A percentile compares a stretch with the other conserved stretches of the same genome.
These are phyloP conservation scores for Meira nashicola DNA, from an alignment of 1,284 basidiomycete species.

Conservation along the genomic window DNA sequence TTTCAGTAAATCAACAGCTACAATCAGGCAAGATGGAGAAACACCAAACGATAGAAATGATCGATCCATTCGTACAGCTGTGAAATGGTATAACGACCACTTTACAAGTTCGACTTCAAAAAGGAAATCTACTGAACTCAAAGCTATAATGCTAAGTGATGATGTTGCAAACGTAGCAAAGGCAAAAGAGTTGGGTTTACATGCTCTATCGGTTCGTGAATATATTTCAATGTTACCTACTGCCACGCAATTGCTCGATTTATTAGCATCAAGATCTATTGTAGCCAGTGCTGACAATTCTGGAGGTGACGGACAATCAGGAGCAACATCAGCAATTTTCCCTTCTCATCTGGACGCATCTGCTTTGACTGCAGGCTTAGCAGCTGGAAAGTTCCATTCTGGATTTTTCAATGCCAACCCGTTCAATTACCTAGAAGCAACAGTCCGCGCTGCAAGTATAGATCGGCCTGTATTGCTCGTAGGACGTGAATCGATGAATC, in stretches of 20 bases:
- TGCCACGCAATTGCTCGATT: slow-evolving; percentile 41
- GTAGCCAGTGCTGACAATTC: slow-evolving; percentile 9
- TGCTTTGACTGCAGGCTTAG: slow-evolving; percentile 74
- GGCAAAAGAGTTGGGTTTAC: slow-evolving; percentile 34
- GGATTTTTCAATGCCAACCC: slow-evolving; percentile 92
- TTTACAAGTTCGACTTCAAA: slow-evolving; percentile 13
- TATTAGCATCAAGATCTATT: slow-evolving; percentile 39
- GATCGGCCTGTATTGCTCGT: slow-evolving; percentile 76
- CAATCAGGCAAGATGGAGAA: slow-evolving; percentile 34
- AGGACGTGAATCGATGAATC: slow-evolving; percentile 90
- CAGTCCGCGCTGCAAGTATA: slow-evolving; percentile 69
- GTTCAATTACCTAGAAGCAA: slow-evolving; percentile 91
- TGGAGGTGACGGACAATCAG: slow-evolving; percentile 26
- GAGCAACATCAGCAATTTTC: slow-evolving; percentile 24
- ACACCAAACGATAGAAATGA: slow-evolving; percentile 51
- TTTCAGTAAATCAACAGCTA: slow-evolving; percentile 22
- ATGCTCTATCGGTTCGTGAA: slow-evolving; percentile 44
- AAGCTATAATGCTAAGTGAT: slow-evolving; percentile 60
- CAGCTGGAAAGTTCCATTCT: slow-evolving; percentile 75
- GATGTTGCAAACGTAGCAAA: slow-evolving; percentile 78
- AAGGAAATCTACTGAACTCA: slow-evolving; percentile 27
- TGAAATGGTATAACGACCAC: slow-evolving; percentile 44
- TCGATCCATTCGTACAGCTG: slow-evolving; percentile 43
- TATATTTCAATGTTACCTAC: slow-evolving; percentile 45
- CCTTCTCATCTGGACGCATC: slow-evolving; percentile 73